A percentile compares a stretch with the other conserved stretches of the same genome.
Conservation (phyloP, 306 rosid species). For the Hippophae gyantsensis region DNA sequence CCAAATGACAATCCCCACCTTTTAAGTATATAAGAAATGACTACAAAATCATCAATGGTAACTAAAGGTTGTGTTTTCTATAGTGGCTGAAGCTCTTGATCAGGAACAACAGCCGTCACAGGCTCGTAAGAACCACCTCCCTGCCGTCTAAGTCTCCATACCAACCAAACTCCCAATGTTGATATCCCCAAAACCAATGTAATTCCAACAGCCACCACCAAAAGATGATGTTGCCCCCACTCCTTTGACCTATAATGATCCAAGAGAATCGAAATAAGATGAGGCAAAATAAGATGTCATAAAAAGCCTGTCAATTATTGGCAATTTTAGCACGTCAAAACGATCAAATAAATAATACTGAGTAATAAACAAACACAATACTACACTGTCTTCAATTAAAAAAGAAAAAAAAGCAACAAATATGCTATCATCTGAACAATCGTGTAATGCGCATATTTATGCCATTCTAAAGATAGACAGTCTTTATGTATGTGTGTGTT, state of each 20-base stretch:
- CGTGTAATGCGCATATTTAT: too few species aligned
- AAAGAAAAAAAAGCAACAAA: too few species aligned
- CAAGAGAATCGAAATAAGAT: constrained; percentile 2
- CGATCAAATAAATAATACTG: too few species aligned
- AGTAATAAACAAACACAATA: too few species aligned
- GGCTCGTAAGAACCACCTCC: constrained; percentile 23
- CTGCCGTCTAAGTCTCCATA: constrained; percentile 27
- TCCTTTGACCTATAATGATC: constrained; percentile 29
- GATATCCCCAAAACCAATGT: constrained; percentile 22
- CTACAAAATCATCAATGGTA: constrained; percentile 7
- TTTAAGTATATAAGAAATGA: neutral
- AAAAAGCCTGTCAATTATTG: too few species aligned
- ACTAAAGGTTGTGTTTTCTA: neutral
- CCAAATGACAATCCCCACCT: neutral
- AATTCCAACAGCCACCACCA: constrained; percentile 21
- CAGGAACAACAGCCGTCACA: constrained; percentile 19
- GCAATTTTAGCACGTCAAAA: too few species aligned
- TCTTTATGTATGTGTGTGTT: too few species aligned
- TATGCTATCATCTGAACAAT: too few species aligned
- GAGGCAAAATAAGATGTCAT: neutral
- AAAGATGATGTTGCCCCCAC: constrained; percentile 30
- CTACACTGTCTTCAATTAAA: too few species aligned
- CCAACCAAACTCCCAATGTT: constrained; percentile 24
- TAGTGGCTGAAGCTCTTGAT: constrained; percentile 49
- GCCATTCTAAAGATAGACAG: too few species aligned